A percentile compares a stretch with the other conserved stretches of the same genome.
Conservation (phyloP, 108 stramenopile genomes). For the Pseudonitzschia multistriata region DNA sequence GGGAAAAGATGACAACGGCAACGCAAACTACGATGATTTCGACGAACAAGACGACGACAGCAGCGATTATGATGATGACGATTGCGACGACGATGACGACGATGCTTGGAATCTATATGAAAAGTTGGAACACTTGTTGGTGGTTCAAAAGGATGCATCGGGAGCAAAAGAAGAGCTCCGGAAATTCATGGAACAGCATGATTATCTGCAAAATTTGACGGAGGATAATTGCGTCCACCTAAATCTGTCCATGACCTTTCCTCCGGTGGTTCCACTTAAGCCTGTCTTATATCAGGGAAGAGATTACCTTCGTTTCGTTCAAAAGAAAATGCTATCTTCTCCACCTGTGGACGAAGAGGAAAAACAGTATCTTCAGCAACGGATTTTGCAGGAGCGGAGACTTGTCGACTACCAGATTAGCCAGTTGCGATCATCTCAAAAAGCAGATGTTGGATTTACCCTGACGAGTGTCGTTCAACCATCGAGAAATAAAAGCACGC, state of each 20-base stretch:
- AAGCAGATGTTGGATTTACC: conserved; percentile 34
- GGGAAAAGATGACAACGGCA: conserved; percentile 7
- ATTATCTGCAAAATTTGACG: conserved; percentile 35
- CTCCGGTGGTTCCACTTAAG: conserved; percentile 25
- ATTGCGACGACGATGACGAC: conserved; percentile 14
- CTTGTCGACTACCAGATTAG: conserved; percentile 39
- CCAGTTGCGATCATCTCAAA: conserved; percentile 28
- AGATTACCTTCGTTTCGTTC: conserved; percentile 22
- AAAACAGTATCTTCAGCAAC: conserved; percentile 13
- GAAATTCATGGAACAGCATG: conserved; percentile 37
- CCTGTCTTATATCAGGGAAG: conserved; percentile 14
- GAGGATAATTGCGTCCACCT: conserved; percentile 34
- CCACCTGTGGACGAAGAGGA: conserved; percentile 19
- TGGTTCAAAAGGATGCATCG: conserved; percentile 1
- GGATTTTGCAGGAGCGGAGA: conserved; percentile 25
- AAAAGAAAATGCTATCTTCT: not conserved
- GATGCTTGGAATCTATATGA: conserved; percentile 23
- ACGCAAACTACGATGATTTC: conserved; percentile 6
- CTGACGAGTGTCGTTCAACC: conserved; percentile 27
- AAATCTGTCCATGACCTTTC: conserved; percentile 32
- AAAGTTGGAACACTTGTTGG: conserved; percentile 22
- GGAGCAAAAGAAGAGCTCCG: conserved; percentile 27
- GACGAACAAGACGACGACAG: conserved; percentile 12
- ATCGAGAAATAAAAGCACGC: not conserved
- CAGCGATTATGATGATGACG: conserved; percentile 28